Evolutionary conservation across 2,329 filamentous ascomycete genomes (phyloP), one percentile per base, ranked within the genome.

Genomic region (Cryoendolithus antarcticus): DNA sequence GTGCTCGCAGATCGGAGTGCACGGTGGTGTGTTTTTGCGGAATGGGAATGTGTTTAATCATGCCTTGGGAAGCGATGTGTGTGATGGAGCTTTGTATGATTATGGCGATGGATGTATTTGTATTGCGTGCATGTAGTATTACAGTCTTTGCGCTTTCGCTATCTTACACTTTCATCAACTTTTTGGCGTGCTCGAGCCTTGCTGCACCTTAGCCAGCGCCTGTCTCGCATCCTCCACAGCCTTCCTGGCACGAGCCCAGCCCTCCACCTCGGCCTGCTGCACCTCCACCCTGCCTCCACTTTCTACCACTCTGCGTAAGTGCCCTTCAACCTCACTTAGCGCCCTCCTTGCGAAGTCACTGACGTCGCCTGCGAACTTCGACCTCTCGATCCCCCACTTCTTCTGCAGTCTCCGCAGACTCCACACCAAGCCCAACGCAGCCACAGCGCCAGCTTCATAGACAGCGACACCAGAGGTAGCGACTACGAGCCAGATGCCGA

Each of bases 1-100:
- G 85, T 93, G 32, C 67, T 91, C 41, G 85, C 85, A 5, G 85
- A 93, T 63, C 72, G 85, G 39, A 88, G 80, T 44, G 84, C 84
- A 33, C 70, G 84, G 50, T 93, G 85, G 85, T 91, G 85, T 55
- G 85, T 93, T n/a, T 91, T 91, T 68, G 82, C 82, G 0, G 84
- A 93, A 65, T 93, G 85, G 85, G 67, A 75, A 45, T 83, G 80
- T 53, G 61, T 67, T 44, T 74, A 36, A 44, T 30, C 3, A n/a
- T 10, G n/a, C 3, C 15, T 7, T n/a, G 21, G 9, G n/a, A 15
- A 34, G 32, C 11, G 12, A 13, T 9, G 32, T 3, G 32, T 19
- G 3, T 19, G 15, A 3, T 3, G 15, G 15, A 19, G 15, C 15
- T 19, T 19, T 19, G 15, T 19, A 19, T 8, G 24, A 27, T 8